phyloP scores from a whole-genome alignment of 805 yeast genomes.

The Saccharomycopsis sp. region DNA sequence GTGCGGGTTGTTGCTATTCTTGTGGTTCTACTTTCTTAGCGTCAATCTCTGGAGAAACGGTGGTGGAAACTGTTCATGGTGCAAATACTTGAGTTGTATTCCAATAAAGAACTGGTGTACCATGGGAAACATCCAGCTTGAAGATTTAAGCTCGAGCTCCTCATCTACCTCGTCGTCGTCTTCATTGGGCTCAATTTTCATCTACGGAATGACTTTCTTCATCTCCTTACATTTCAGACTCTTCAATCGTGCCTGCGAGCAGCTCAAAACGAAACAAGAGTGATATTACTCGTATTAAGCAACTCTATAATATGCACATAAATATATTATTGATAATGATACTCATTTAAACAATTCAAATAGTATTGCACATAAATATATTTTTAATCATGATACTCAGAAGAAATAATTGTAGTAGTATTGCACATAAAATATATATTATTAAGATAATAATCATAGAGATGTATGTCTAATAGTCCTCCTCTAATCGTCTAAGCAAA shows the following conservation, averaged over 20 bases:
- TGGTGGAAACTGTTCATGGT: conserved; percentile 57
- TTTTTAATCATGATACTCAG: too few species aligned
- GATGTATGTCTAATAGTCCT: conserved; percentile 27
- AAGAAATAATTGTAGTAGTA: neutral
- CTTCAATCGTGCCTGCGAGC: neutral
- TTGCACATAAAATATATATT: too few species aligned
- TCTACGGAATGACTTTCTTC: neutral
- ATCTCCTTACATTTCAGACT: neutral
- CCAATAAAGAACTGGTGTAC: conserved; percentile 67
- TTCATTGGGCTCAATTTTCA: conserved; percentile 46
- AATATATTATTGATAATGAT: too few species aligned
- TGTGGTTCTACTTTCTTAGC: conserved; percentile 44
- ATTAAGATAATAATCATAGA: too few species aligned
- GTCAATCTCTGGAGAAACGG: conserved; percentile 43
- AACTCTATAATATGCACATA: too few species aligned
- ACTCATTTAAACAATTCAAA: too few species aligned
- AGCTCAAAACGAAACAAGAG: neutral
- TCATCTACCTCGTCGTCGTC: conserved; percentile 65
- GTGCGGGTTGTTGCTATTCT: conserved; percentile 38
- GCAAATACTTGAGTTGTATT: conserved; percentile 63
- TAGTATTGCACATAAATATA: too few species aligned
- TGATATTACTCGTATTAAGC: neutral
- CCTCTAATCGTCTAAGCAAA: conserved; percentile 74
- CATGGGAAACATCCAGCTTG: conserved; percentile 23
- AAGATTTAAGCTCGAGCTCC: conserved; percentile 15